Conservation (phyloP, 306 rosid species). For the Corylus avellana region DNA sequence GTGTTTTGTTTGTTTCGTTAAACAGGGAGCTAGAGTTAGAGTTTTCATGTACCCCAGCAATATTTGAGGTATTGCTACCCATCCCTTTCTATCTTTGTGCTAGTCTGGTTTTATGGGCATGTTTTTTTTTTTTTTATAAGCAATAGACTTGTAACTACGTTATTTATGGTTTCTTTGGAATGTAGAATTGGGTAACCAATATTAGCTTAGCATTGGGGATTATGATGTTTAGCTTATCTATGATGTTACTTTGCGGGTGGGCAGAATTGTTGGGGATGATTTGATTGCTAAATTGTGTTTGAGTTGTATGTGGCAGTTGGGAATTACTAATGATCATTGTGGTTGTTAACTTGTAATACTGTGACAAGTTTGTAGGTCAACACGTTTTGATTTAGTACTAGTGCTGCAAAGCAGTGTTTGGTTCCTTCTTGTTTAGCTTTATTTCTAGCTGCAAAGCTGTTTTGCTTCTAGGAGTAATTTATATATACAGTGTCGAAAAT, state of each 20-base stretch:
- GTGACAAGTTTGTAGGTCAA: no score
- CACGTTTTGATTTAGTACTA: no score
- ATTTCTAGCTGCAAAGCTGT: background rate
- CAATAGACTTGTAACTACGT: background rate
- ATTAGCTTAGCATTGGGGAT: no score
- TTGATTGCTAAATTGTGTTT: no score
- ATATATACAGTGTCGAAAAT: background rate
- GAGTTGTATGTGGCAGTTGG: no score
- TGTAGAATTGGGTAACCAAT: background rate
- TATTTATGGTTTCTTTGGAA: background rate
- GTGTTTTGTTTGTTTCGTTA: conserved; percentile 14
- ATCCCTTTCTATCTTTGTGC: background rate
- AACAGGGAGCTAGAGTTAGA: conserved; percentile 81
- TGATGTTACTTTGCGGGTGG: no score
- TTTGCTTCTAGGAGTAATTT: background rate
- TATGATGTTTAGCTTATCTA: no score
- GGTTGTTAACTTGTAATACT: no score
- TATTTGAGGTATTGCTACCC: conserved; percentile 53
- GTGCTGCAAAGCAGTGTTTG: background rate
- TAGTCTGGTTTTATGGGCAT: background rate
- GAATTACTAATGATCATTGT: no score
- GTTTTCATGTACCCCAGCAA: conserved; percentile 95
- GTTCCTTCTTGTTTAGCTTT: background rate
- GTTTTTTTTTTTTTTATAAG: background rate
- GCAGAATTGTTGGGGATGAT: no score